A percentile compares a stretch with the other conserved stretches of the same genome.
Conservation (phyloP, 768 basidiomycete genomes). For the Sistotremastrum niveocremeum region DNA sequence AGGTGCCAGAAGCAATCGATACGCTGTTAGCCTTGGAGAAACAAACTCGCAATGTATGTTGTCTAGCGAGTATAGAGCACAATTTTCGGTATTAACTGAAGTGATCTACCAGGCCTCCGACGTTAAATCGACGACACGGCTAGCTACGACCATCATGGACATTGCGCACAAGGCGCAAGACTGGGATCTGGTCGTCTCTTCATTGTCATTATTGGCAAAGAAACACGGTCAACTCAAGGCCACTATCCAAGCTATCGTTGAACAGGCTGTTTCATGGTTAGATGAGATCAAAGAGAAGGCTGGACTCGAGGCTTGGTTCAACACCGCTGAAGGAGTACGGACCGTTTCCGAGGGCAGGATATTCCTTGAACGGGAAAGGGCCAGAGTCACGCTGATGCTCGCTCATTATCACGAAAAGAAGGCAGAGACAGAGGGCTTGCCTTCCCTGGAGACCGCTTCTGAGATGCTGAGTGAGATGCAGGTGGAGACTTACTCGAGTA, state of each 20-base stretch:
- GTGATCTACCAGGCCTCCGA: slow-evolving; percentile 63
- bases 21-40: slow-evolving; percentile 85
- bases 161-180: slow-evolving; percentile 63
- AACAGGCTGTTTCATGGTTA: slow-evolving; percentile 71
- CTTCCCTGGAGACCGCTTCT: slow-evolving; percentile 69
- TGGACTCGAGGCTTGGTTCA: slow-evolving; percentile 68
- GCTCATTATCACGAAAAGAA: slow-evolving; percentile 75
- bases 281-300: slow-evolving; percentile 56
- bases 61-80: neutral
- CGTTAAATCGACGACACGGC: slow-evolving; percentile 76
- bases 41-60: slow-evolving; percentile 82
- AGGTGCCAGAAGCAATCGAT: slow-evolving; percentile 77
- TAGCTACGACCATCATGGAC: slow-evolving; percentile 61
- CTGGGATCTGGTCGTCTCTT: slow-evolving; percentile 56
- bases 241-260: slow-evolving; percentile 83
- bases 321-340: slow-evolving; percentile 79
- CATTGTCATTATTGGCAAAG: slow-evolving; percentile 63
- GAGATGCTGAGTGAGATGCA: slow-evolving; percentile 90
- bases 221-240: slow-evolving; percentile 96
- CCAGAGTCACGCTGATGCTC: slow-evolving; percentile 81
- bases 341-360: slow-evolving; percentile 98
- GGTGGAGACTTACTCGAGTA: slow-evolving; percentile 97
- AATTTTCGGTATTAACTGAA: neutral
- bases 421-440: slow-evolving; percentile 28
- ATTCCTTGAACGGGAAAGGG: slow-evolving; percentile 91